Evolutionary conservation across 495 filamentous ascomycete genomes (phyloP), one percentile per base, ranked within the genome.

Genomic region (Baudoinia panamericana): DNA sequence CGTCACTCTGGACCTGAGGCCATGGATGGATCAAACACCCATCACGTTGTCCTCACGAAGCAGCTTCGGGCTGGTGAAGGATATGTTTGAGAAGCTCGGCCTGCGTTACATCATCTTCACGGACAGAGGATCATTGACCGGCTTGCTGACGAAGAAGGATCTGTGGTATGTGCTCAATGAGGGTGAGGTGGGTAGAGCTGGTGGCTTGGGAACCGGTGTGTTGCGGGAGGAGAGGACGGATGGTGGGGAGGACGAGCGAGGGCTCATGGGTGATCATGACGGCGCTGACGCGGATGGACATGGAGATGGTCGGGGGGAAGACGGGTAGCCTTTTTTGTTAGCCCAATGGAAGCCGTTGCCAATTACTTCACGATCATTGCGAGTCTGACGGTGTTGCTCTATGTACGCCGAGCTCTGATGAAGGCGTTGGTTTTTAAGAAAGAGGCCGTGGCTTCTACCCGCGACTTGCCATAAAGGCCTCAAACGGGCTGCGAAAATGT

Each of bases 11-110:
- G 88, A 97, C 57, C 67, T 96, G 6, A 68, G 88, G 11, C 86
- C 84, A 5, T 97, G 88, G 87, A 93, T 97, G 83, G 90, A 97
- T 56, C 86, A 94, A 55, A 97, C 90, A 0, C 90, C 90, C 2
- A 81, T 97, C 23, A 95, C 92, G 0, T 70, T 97, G 10, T 80
- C 82, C 23, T 72, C 73, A 24, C 70, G 77, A 30, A 73, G 71
- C 35, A 79, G 70, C 35, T 73, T 96, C 40, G 72, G 83, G 52
- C 70, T 97, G 22, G 82, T 84, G 3, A 73, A 88, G 12, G 77
- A 73, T 26, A 85, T 96, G 70, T 96, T 97, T 62, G 83, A 92
- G 62, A 86, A 85, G 54, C 70, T 97, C 5, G 90, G 90, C 15
- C 59, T 97, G 30, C 71, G 88, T 25, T 95, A 96, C 60, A 77